Evolutionary conservation across 257 asterid genomes (phyloP).

Genomic region (Nyctanthes arbortristis): DNA sequence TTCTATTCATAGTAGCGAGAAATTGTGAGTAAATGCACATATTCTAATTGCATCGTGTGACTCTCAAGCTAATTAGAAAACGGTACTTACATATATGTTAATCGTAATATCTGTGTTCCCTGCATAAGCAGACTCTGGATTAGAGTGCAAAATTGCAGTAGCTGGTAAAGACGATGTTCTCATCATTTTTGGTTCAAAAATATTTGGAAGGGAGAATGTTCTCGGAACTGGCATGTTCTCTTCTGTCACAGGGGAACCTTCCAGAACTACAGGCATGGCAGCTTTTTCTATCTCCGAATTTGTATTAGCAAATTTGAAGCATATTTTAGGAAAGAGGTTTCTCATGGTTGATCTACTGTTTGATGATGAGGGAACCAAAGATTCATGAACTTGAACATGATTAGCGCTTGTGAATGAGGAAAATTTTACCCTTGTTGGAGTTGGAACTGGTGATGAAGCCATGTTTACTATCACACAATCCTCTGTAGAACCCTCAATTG

Average conservation of each 20-base stretch:
- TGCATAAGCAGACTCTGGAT: slow-evolving; percentile 80
- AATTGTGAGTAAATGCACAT: neutral
- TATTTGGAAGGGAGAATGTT: slow-evolving; percentile 67
- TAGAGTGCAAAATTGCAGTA: slow-evolving; percentile 71
- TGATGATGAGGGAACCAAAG: slow-evolving; percentile 60
- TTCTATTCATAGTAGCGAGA: neutral
- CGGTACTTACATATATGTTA: slow-evolving; percentile 52
- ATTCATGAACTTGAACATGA: slow-evolving; percentile 41
- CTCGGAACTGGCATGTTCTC: slow-evolving; percentile 52
- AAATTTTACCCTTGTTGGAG: slow-evolving; percentile 75
- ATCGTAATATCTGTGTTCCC: slow-evolving; percentile 31
- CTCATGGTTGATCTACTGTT: slow-evolving; percentile 57
- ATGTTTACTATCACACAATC: slow-evolving; percentile 56
- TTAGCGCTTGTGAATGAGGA: slow-evolving; percentile 85
- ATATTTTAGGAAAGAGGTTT: slow-evolving; percentile 65
- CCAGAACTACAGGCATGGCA: slow-evolving; percentile 68
- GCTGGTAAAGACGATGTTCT: slow-evolving; percentile 78
- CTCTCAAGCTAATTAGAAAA: neutral
- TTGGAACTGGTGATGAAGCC: slow-evolving; percentile 59
- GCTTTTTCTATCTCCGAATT: slow-evolving; percentile 72
- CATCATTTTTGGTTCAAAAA: slow-evolving; percentile 56
- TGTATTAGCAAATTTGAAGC: slow-evolving; percentile 69
- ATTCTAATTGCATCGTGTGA: neutral
- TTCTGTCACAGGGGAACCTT: slow-evolving; percentile 49
- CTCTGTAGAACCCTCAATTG: slow-evolving; percentile 37